Evolutionary conservation across 495 filamentous ascomycete genomes (phyloP).

Genomic region (Penicillium chermesinum): DNA sequence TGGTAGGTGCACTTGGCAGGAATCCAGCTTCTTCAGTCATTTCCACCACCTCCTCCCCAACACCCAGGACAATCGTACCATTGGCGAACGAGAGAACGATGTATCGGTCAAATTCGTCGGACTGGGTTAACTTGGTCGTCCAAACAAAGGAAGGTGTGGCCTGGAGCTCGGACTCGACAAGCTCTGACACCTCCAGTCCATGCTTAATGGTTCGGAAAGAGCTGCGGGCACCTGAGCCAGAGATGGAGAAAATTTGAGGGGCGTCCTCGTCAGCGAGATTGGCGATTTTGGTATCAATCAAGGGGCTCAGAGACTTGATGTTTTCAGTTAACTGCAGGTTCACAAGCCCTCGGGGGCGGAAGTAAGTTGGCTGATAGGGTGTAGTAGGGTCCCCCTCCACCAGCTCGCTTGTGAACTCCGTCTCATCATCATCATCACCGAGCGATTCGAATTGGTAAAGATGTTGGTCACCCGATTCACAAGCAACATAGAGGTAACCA

Average conservation of each 20-base stretch:
- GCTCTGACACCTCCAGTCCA: constrained; percentile 86
- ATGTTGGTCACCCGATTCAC: constrained; percentile 86
- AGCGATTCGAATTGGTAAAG: constrained; percentile 98
- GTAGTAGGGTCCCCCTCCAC: constrained; percentile 69
- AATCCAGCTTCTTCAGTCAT: constrained; percentile 84
- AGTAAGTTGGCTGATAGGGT: constrained; percentile 70
- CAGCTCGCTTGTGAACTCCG: constrained; percentile 75
- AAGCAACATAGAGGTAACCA: constrained; percentile 89
- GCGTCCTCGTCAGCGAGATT: constrained; percentile 90
- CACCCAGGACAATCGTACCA: constrained; percentile 79
- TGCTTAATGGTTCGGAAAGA: constrained; percentile 88
- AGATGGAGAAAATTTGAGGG: constrained; percentile 91
- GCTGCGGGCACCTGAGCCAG: constrained; percentile 81
- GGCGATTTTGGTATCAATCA: constrained; percentile 82
- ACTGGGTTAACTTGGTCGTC: constrained; percentile 83
- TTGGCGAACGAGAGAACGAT: constrained; percentile 67
- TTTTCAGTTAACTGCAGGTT: constrained; percentile 82
- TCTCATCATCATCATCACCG: constrained; percentile 91
- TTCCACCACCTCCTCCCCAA: constrained; percentile 94
- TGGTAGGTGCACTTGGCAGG: constrained; percentile 74
- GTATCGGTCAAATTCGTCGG: constrained; percentile 80
- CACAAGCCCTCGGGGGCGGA: constrained; percentile 70
- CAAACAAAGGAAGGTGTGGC: constrained; percentile 84
- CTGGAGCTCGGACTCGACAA: constrained; percentile 86
- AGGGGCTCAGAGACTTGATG: constrained; percentile 83